Conservation (phyloP, 208 protist genomes). For the Porcisia hertigi region DNA sequence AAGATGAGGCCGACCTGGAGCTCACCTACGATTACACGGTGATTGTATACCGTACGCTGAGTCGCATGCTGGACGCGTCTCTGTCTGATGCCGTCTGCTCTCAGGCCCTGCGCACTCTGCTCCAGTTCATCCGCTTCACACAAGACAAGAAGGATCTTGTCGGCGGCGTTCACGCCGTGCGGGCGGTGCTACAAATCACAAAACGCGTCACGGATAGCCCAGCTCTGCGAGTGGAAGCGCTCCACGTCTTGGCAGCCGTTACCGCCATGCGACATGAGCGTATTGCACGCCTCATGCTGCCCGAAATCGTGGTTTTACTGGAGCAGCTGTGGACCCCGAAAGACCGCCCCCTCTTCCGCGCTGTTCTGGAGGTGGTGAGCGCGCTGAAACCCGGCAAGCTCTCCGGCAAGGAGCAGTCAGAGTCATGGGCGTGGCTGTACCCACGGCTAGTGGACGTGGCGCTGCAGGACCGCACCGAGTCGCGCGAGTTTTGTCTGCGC, state of each 20-base stretch:
- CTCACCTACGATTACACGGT: slow-evolving; percentile 93
- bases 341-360: slow-evolving; percentile 85
- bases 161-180: slow-evolving; percentile 82
- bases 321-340: slow-evolving; percentile 86
- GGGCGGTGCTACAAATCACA: slow-evolving; percentile 76
- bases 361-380: slow-evolving; percentile 83
- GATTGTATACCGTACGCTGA: slow-evolving; percentile 90
- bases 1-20: slow-evolving; percentile 84
- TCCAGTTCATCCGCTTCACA: slow-evolving; percentile 84
- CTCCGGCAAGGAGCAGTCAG: slow-evolving; percentile 88
- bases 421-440: slow-evolving; percentile 92
- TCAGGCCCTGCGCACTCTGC: slow-evolving; percentile 80
- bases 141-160: slow-evolving; percentile 83
- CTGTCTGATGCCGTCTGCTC: slow-evolving; percentile 84
- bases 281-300: slow-evolving; percentile 80
- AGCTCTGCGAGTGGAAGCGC: slow-evolving; percentile 78
- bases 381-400: slow-evolving; percentile 90
- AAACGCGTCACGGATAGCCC: slow-evolving; percentile 79
- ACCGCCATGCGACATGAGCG: slow-evolving; percentile 83
- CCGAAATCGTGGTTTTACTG: slow-evolving; percentile 88
- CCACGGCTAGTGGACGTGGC: slow-evolving; percentile 89
- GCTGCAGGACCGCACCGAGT: slow-evolving; percentile 83
- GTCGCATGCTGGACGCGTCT: slow-evolving; percentile 83
- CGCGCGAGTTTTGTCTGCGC: slow-evolving; percentile 86
- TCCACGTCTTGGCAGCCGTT: slow-evolving; percentile 84